These are phyloP conservation scores for Coemansia sp. DNA, from an alignment of 192 early-diverging fungal species.

Conservation along the genomic window DNA sequence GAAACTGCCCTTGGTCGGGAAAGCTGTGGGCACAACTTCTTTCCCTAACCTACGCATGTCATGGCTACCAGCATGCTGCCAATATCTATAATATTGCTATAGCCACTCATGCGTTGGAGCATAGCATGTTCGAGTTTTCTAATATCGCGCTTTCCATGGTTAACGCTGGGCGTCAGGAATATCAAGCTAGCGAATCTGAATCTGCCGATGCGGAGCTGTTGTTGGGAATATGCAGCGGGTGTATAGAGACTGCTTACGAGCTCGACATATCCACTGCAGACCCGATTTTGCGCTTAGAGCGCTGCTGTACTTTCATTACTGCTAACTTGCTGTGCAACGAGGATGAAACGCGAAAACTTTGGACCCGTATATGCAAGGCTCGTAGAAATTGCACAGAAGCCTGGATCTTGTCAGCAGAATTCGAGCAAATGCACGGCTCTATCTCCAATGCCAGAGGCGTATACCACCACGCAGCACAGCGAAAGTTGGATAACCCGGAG, in stretches of 20 bases:
- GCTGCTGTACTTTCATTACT: conserved; percentile 20
- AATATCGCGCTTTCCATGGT: conserved; percentile 19
- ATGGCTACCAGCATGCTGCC: conserved; percentile 17
- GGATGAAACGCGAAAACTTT: conserved; percentile 23
- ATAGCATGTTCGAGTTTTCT: conserved; percentile 45
- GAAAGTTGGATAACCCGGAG: conserved; percentile 41
- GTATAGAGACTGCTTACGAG: conserved; percentile 23
- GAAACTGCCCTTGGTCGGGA: conserved; percentile 51
- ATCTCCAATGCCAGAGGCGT: conserved; percentile 26
- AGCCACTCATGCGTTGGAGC: conserved; percentile 35
- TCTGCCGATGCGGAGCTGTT: conserved; percentile 4
- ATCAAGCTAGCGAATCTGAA: background rate
- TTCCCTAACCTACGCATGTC: conserved; percentile 5
- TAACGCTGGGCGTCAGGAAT: conserved; percentile 11
- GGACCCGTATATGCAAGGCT: conserved; percentile 40
- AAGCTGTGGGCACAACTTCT: conserved; percentile 44
- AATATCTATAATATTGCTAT: conserved; percentile 17
- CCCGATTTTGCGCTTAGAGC: conserved; percentile 30
- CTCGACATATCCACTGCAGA: conserved; percentile 40
- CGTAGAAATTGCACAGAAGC: conserved; percentile 37
- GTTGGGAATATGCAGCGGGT: conserved; percentile 16
- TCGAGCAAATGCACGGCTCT: conserved; percentile 28
- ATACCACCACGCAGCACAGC: conserved; percentile 47
- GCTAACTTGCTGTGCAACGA: background rate
- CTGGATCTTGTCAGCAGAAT: conserved; percentile 45